phyloP scores from a whole-genome alignment of 306 rosid species.

The Sophora flavescens region DNA sequence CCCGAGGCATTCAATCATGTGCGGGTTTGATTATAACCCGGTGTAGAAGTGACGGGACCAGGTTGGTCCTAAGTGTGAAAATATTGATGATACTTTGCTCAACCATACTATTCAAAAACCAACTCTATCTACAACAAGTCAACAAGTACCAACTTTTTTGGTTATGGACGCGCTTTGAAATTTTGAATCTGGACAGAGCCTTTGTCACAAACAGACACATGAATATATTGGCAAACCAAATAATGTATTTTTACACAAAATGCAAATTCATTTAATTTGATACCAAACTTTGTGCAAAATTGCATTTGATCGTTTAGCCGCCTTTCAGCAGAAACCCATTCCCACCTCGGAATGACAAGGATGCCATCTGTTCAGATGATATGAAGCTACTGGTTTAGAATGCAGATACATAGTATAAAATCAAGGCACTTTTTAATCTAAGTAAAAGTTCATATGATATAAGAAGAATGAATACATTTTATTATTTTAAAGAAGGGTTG shows the following conservation, averaged over 20 bases:
- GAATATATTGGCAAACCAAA: too few species aligned
- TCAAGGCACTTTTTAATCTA: conserved; percentile 3
- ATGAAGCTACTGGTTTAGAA: conserved; percentile 41
- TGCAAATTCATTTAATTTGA: conserved; percentile 39
- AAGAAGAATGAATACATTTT: conserved; percentile 26
- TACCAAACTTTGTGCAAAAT: conserved; percentile 81
- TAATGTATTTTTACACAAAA: background rate
- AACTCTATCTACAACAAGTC: too few species aligned
- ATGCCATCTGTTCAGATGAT: conserved; percentile 79
- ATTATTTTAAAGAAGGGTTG: conserved; percentile 28
- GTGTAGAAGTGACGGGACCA: too few species aligned
- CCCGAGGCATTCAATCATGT: too few species aligned
- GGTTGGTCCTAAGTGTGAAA: too few species aligned
- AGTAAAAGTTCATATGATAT: background rate
- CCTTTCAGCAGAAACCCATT: conserved; percentile 98
- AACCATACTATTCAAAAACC: too few species aligned
- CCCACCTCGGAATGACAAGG: conserved; percentile 94
- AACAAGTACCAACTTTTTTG: too few species aligned
- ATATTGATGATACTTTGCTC: too few species aligned
- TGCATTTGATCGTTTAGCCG: conserved; percentile 91
- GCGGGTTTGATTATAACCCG: too few species aligned
- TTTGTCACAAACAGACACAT: too few species aligned
- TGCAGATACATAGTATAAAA: conserved; percentile 33
- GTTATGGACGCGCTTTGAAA: too few species aligned
- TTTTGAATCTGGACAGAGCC: too few species aligned